Percentiles rank a stretch among this genome's conserved stretches.
These are phyloP conservation scores for Populus hybrid DNA, from an alignment of 441 rosid species.

Conservation along the genomic window DNA sequence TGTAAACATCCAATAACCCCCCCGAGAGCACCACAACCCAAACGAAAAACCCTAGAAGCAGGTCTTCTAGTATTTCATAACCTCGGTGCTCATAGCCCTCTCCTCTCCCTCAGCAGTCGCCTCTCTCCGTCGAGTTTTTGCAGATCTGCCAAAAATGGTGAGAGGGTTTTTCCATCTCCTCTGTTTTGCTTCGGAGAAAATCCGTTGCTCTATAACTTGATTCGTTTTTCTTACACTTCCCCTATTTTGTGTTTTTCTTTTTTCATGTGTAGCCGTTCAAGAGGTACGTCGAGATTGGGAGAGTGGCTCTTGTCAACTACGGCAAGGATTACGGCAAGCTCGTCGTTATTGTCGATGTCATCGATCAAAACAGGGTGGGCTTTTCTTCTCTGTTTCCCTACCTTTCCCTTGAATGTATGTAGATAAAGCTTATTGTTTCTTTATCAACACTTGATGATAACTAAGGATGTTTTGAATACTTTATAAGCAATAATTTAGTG, in stretches of 20 bases:
- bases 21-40: not conserved
- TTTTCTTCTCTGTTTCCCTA: not conserved
- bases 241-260: not conserved
- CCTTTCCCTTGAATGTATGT: not conserved
- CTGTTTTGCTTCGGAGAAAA: not conserved
- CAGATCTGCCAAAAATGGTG: not conserved
- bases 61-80: not conserved
- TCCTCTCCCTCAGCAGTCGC: not conserved
- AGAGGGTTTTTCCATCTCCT: not conserved
- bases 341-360: conserved; percentile 89
- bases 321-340: conserved; percentile 86
- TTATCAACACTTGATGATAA: not conserved
- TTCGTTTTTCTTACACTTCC: not conserved
- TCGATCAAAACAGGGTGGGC: conserved; percentile 84
- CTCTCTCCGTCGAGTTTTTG: not conserved
- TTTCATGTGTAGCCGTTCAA: conserved; percentile 63
- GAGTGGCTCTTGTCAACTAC: conserved; percentile 95
- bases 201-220: not conserved
- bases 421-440: not conserved
- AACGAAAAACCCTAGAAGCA: not conserved
- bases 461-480: not conserved
- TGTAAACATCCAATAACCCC: not conserved
- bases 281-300: conserved; percentile 93
- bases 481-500: not conserved
- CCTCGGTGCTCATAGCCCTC: not conserved